Percentiles rank a stretch among this genome's conserved stretches.
Conservation (phyloP, 305 asterid species). For the Lippia alba region DNA sequence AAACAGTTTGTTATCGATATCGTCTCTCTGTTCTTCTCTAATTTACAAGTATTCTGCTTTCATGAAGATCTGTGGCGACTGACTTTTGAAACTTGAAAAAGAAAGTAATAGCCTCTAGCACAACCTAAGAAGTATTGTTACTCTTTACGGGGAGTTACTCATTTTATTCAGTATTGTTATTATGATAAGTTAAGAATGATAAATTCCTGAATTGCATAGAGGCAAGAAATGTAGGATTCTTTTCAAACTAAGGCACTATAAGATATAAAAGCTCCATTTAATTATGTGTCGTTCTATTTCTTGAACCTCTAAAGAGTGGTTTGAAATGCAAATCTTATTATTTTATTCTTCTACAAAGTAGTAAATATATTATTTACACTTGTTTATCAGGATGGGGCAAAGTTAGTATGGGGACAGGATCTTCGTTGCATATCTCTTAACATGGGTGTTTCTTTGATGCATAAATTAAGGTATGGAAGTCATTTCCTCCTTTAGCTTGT, state of each 20-base stretch:
- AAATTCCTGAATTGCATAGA: not conserved
- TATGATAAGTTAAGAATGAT: conserved; percentile 1
- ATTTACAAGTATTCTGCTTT: not conserved
- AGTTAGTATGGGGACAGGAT: conserved; percentile 68
- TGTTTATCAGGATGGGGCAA: conserved; percentile 64
- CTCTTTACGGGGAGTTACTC: not conserved
- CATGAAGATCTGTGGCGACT: not conserved
- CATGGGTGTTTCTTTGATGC: conserved; percentile 82
- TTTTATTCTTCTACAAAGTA: not conserved
- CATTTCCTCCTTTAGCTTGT: not conserved
- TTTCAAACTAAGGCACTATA: not conserved
- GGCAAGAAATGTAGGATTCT: not conserved
- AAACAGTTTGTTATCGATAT: conserved; percentile 4
- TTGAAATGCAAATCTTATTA: not conserved
- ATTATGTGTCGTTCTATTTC: not conserved
- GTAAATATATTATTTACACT: conserved; percentile 24
- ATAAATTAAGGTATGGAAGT: conserved; percentile 64
- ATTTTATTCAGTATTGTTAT: not conserved
- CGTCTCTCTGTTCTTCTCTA: not conserved
- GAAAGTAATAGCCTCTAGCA: not conserved
- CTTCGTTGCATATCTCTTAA: conserved; percentile 74
- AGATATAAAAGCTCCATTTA: not conserved
- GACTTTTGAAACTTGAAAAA: not conserved
- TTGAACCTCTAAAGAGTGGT: not conserved
- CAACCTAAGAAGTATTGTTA: not conserved